Evolutionary conservation across 2,329 filamentous ascomycete species (phyloP).

Genomic region (Aspergillus hiratsukae): DNA sequence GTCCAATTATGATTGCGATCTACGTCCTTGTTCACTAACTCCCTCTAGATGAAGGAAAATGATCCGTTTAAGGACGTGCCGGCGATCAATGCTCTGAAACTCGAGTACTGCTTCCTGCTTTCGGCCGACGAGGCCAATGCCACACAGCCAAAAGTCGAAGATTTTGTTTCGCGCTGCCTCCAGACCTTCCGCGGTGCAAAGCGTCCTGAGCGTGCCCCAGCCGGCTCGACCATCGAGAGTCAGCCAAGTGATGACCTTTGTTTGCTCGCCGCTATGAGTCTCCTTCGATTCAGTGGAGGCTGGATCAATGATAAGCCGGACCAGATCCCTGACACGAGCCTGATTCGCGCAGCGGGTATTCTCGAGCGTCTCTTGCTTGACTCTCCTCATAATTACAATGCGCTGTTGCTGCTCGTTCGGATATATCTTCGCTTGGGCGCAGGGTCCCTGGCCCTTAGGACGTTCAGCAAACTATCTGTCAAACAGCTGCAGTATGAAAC

Average conservation of each 20-base stretch:
- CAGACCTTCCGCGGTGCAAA: constrained; percentile 26
- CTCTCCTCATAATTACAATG: constrained; percentile 46
- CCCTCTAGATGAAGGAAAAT: constrained; percentile 11
- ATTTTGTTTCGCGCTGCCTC: constrained; percentile 38
- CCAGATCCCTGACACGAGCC: constrained; percentile 22
- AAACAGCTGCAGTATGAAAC: constrained; percentile 48
- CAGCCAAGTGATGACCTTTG: constrained; percentile 42
- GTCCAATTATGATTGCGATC: neutral
- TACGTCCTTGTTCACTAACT: constrained; percentile 3
- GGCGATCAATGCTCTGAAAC: constrained; percentile 41
- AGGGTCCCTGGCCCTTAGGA: constrained; percentile 43
- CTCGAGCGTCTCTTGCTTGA: constrained; percentile 37
- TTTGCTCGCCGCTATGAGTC: constrained; percentile 40
- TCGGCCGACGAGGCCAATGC: constrained; percentile 25
- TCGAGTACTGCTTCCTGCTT: constrained; percentile 39
- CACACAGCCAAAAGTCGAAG: constrained; percentile 26
- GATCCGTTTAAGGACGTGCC: constrained; percentile 26
- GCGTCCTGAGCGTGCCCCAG: constrained; percentile 18
- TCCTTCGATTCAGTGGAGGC: constrained; percentile 30
- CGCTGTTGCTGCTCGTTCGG: constrained; percentile 41
- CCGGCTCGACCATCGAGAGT: constrained; percentile 38
- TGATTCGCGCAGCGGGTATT: constrained; percentile 37
- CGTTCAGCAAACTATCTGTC: constrained; percentile 43
- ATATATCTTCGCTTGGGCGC: constrained; percentile 43
- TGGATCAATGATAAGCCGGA: constrained; percentile 14